Percentiles rank a stretch among this genome's conserved stretches.
Evolutionary conservation across 1,139 yeast species (phyloP).

Genomic region (Geotrichum citri-aurantii): DNA sequence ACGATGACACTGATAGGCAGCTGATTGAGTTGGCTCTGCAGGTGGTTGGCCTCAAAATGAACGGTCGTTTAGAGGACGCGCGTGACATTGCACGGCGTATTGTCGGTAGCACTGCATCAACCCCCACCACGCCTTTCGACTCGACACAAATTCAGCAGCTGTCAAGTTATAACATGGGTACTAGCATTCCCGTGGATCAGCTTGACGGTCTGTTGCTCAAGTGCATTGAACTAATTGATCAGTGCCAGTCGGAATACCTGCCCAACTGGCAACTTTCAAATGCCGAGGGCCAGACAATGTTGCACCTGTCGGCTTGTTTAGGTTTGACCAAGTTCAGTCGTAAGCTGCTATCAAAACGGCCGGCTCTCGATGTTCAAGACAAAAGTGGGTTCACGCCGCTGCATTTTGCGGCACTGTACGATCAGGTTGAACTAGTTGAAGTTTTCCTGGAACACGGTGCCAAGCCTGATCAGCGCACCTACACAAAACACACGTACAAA

Average conservation of each 20-base stretch:
- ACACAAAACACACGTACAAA: slow-evolving; percentile 47
- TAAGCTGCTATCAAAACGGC: slow-evolving; percentile 64
- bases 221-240: slow-evolving; percentile 58
- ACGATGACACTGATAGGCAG: slow-evolving; percentile 87
- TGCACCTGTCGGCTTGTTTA: slow-evolving; percentile 70
- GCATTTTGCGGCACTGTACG: slow-evolving; percentile 71
- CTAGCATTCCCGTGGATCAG: slow-evolving; percentile 39
- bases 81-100: slow-evolving; percentile 78
- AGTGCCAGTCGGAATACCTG: slow-evolving; percentile 49
- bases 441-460: slow-evolving; percentile 59
- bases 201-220: slow-evolving; percentile 59
- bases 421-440: slow-evolving; percentile 54
- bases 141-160: slow-evolving; percentile 6
- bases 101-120: slow-evolving; percentile 37
- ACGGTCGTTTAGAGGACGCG: slow-evolving; percentile 86
- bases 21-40: slow-evolving; percentile 84
- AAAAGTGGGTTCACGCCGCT: slow-evolving; percentile 76
- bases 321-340: slow-evolving; percentile 56
- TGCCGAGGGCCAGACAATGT: slow-evolving; percentile 69
- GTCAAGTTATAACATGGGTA: not conserved
- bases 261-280: slow-evolving; percentile 76
- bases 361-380: slow-evolving; percentile 63
- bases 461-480: slow-evolving; percentile 47
- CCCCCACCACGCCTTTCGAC: slow-evolving; percentile 7
- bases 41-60: slow-evolving; percentile 88